phyloP scores from a whole-genome alignment of 345 rosid species.

The Physaria fendleri region DNA sequence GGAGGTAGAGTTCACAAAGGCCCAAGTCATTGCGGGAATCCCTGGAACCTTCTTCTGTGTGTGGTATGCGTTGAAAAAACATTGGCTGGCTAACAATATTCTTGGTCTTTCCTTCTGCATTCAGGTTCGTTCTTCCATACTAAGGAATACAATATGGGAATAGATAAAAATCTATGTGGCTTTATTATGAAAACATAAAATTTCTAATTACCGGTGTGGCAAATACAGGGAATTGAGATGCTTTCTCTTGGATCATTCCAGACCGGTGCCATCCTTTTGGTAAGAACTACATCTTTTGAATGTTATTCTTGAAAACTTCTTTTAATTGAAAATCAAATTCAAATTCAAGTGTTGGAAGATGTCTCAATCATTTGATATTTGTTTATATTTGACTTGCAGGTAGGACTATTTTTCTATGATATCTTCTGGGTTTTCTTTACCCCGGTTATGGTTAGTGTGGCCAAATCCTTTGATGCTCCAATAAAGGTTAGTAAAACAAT shows the following conservation, averaged over 20 bases:
- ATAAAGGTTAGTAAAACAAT: constrained; percentile 69
- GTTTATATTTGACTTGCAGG: constrained; percentile 39
- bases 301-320: neutral
- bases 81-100: constrained; percentile 96
- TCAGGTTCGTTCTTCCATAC: constrained; percentile 59
- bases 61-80: constrained; percentile 97
- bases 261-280: constrained; percentile 97
- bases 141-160: neutral
- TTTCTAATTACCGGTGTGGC: neutral
- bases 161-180: neutral
- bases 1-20: constrained; percentile 92
- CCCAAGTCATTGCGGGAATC: constrained; percentile 86
- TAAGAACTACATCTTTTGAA: constrained; percentile 29
- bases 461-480: constrained; percentile 98
- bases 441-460: constrained; percentile 98
- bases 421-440: constrained; percentile 99
- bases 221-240: constrained; percentile 93
- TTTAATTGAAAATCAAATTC: neutral
- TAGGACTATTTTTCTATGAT: constrained; percentile 92
- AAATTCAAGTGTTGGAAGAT: neutral
- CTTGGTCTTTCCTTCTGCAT: constrained; percentile 95
- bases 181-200: neutral
- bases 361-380: constrained; percentile 4
- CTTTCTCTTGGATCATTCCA: constrained; percentile 96
- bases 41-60: constrained; percentile 96